Evolutionary conservation across 768 basidiomycete genomes (phyloP).

Genomic region (Collybiopsis confluens): DNA sequence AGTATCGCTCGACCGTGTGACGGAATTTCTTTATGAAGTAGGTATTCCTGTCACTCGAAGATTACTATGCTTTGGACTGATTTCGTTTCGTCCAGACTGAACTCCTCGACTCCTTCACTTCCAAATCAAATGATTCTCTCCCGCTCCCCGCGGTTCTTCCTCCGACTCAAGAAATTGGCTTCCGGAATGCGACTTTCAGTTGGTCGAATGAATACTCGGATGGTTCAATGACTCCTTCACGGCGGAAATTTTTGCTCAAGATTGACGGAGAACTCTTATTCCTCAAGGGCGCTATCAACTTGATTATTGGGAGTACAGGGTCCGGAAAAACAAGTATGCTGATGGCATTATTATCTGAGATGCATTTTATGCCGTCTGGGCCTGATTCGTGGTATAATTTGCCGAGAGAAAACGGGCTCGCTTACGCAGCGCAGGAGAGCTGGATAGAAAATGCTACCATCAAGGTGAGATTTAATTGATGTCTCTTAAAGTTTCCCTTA

Average conservation of each 20-base stretch:
- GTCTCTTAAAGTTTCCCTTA: too few relatives aligned
- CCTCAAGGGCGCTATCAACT: conserved; percentile 46
- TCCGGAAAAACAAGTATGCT: conserved; percentile 59
- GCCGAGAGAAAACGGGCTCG: conserved; percentile 65
- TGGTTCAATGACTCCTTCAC: conserved; percentile 32
- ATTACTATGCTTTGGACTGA: not conserved
- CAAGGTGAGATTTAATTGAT: conserved; percentile 27
- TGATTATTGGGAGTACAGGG: conserved; percentile 41
- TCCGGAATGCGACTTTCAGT: conserved; percentile 49
- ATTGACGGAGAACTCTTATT: conserved; percentile 53
- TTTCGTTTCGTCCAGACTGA: conserved; percentile 32
- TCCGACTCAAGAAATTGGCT: conserved; percentile 38
- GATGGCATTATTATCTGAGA: conserved; percentile 66
- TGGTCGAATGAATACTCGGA: conserved; percentile 42
- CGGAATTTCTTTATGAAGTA: conserved; percentile 39
- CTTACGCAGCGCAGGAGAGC: conserved; percentile 80
- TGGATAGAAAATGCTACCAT: conserved; percentile 86
- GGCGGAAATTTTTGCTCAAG: conserved; percentile 43
- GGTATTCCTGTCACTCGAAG: conserved; percentile 8
- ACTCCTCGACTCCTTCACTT: conserved; percentile 37
- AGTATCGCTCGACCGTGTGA: conserved; percentile 58
- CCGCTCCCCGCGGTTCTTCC: conserved; percentile 4
- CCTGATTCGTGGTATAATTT: conserved; percentile 65
- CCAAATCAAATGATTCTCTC: not conserved
- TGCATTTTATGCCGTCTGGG: conserved; percentile 53